Evolutionary conservation across 768 basidiomycete species (phyloP), one percentile per base, ranked within the genome.

Genomic region (Gymnopilus junonius): DNA sequence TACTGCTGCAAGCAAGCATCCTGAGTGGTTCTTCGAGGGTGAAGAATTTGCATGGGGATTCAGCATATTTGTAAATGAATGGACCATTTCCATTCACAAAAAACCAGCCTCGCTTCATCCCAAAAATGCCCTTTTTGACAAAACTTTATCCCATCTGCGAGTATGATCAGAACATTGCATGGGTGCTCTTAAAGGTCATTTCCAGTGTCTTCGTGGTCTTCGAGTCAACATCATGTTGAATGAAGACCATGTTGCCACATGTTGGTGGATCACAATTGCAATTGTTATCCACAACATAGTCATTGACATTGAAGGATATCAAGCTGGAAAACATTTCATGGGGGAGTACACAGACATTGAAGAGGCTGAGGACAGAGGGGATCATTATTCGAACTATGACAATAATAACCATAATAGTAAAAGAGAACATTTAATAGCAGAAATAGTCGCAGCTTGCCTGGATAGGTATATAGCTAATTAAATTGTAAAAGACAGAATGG

Each of bases 111-210:
- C n/a, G n/a, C n/a, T n/a, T n/a, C n/a, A n/a, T n/a, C n/a, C n/a
- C n/a, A n/a, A n/a, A n/a, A n/a, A n/a, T n/a, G n/a, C n/a, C n/a
- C n/a, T n/a, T n/a, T n/a, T n/a, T n/a, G n/a, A n/a, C n/a, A n/a
- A n/a, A n/a, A n/a, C n/a, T n/a, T n/a, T n/a, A n/a, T n/a, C n/a
- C n/a, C n/a, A n/a, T n/a, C n/a, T n/a, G n/a, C n/a, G n/a, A n/a
- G n/a, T 79, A 1, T 69, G 70, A 14, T 79, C 77, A 5, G 75
- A 79, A 61, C 77, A 79, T 58, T 75, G 73, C 55, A 77, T 79
- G 69, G 77, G 77, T 15, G 71, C 71, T 2, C 43, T 79, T 8
- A 78, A 79, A 53, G 71, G 72, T 6, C 64, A 76, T 25, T 79
- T 71, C 34, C 75, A 76, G 59, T 74, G 68, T 34, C 65, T 77